Base-by-base conservation (phyloP, 129 eudicot species). In the Arctium lappa region DNA sequence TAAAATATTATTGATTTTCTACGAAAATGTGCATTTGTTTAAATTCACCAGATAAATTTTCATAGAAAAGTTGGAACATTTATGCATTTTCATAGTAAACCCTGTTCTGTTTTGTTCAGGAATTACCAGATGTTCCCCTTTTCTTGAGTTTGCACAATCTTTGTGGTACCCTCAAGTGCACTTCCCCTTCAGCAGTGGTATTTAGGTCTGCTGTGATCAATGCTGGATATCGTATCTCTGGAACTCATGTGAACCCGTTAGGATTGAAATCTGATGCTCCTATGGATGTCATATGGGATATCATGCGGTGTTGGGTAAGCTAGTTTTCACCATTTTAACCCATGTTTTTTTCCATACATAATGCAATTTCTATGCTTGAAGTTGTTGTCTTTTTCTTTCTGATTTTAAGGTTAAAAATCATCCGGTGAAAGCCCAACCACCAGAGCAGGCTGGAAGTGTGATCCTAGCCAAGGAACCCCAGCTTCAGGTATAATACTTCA, bases 291-390 rank as follows among this genome's bases (percentile, higher is more conserved):
- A 93, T 96, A 38, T 93, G 99, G 99, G 99, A 96, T 81, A 96
- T 96, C 32, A 96, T 96, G 99, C 99, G 99, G 32, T 93, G 98
- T 88, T 96, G 99, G 99, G 99, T 96, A 90, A 86, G 86, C 74
- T 77, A 77, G n/a, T 71, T 39, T 31, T 83, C 2, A 22, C 18
- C n/a, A 11, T 66, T 33, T 4, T 16, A 12, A 16, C 27, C 4
- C 1, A 5, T 50, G 18, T 13, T 65, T 27, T 65, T 2, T 60
- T 60, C 8, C 12, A 65, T 13, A 22, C 11, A 8, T 9, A 34
- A 56, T 75, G 69, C 60, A 4, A n/a, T 80, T 56, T 60, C 11
- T 70, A 16, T 83, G 68, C 65, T 71, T 80, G 13, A 72, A 72
- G n/a, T 78, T 72, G 77, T 76, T 72, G 38, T 31, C 38, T 11